Base-by-base conservation (phyloP, 345 rosid species). In the Eucalyptus tenuipes region DNA sequence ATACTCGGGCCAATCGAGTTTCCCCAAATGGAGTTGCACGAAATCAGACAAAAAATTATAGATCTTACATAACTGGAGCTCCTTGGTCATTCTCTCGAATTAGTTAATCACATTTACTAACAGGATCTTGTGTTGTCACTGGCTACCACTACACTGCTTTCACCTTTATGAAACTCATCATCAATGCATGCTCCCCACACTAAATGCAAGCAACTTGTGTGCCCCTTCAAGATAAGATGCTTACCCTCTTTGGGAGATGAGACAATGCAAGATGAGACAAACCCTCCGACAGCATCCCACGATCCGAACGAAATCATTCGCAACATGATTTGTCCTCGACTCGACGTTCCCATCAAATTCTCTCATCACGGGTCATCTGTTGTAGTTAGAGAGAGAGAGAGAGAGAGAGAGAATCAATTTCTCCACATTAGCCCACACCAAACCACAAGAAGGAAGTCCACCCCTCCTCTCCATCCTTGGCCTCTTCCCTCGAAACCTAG, bases 381-480 rank as follows among this genome's bases (percentile, higher is more conserved):
- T 55, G 61, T 75, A 20, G 27, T 20, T 10, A 37, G 0, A 31
- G 14, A 27, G 71, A 66, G 79, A 68, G 79, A n/a, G n/a, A n/a
- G n/a, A n/a, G n/a, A 33, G 27, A 71, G 82, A 20, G 45, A 3
- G 82, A 75, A 15, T 68, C 88, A 29, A 61, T 44, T 45, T 52
- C 10, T 20, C 57, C 53, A n/a, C 13, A 16, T 14, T 48, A 53
- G 47, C 40, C 48, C 82, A 3, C 82, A 40, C 82, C 82, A 40
- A 75, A 75, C 87, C 89, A 61, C 86, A 88, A 87, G 92, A 90
- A 93, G 92, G 92, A 71, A 12, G 86, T 89, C 91, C 90, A 86
- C 89, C 86, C 31, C 61, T 9, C 13, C 13, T 33, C 2, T 71
- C 47, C 25, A 88, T 85, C 66, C 66, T 27, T 89, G 88, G 92